Evolutionary conservation across 73 alveolate genomes (phyloP), one percentile per base, ranked within the genome.

Genomic region (Paramecium primaurelia): DNA sequence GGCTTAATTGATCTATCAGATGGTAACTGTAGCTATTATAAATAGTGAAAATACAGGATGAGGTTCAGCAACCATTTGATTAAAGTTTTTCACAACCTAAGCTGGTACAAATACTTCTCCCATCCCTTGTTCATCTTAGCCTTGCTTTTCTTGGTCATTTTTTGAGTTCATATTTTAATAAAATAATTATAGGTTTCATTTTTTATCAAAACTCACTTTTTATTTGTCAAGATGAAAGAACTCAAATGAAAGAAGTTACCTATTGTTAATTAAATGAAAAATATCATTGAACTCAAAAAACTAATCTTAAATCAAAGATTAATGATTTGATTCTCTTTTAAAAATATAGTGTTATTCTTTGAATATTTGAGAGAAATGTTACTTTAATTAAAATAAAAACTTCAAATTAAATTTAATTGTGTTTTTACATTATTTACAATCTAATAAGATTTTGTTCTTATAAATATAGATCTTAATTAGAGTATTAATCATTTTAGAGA

Each of bases 91-190:
- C 22, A 75, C 88, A 10, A 75, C 37, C 12, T 75, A 36, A 2
- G 34, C 60, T 42, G 88, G 88, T 20, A 75, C 60, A 42, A 75
- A 75, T n/a, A 42, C 69, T 37, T 75, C 88, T 11, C 84, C 84
- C 5, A 28, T 16, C 8, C 84, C 84, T 64, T 64, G 49, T 64
- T 64, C 84, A 32, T 22, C 51, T 32, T 0, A 28, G 10, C 20
- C 84, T 12, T 12, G 7, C 84, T 7, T 28, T 32, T 28, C 49
- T 64, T 28, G 84, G 51, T 64, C 84, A 32, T 54, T 54, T 54
- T 54, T 18, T 54, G 69, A 54, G 69, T 54, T 54, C 69, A 54
- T 54, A 54, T 16, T 54, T 54, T 54, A 54, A 54, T 54, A 54
- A 47, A 47, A 54, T 54, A 54, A 54, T 54, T 54, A 54, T 54